phyloP scores from a whole-genome alignment of 495 filamentous ascomycete genomes.

The Tuber melanosporum region DNA sequence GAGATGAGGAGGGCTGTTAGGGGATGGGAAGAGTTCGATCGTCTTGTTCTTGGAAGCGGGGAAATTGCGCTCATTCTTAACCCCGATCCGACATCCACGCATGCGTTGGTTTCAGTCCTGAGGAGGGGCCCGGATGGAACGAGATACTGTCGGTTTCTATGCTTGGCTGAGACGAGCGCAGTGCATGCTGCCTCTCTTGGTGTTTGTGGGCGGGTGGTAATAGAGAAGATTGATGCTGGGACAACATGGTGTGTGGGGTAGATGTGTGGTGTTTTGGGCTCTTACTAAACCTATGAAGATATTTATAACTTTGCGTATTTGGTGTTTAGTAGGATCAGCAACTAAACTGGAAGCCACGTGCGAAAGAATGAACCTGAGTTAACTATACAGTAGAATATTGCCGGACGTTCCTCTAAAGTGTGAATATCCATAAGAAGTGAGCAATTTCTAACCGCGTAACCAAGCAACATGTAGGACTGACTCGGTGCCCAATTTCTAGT shows the following conservation, averaged over 20 bases:
- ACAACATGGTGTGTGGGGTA: not conserved
- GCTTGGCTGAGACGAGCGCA: not conserved
- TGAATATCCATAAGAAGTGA: not conserved
- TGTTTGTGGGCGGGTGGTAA: not conserved
- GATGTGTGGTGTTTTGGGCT: not conserved
- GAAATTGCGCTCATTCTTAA: conserved; percentile 11
- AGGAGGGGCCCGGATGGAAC: not conserved
- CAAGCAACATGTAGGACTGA: not conserved
- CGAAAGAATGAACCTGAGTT: not conserved
- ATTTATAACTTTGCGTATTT: not conserved
- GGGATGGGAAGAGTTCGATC: conserved; percentile 4
- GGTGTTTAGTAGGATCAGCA: not conserved
- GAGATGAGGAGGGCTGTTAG: not conserved
- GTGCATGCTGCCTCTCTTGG: not conserved
- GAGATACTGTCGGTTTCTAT: not conserved
- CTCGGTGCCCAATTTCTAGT: not conserved
- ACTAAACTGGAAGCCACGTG: not conserved
- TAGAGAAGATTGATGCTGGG: not conserved
- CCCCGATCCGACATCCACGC: not conserved
- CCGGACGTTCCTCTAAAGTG: not conserved
- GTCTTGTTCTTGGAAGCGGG: not conserved
- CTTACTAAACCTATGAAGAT: not conserved
- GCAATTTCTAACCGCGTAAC: not conserved
- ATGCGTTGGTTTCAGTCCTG: not conserved
- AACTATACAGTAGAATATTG: not conserved